phyloP scores from a whole-genome alignment of 2,329 filamentous ascomycete genomes.

The Chaetoscypha palmicola region DNA sequence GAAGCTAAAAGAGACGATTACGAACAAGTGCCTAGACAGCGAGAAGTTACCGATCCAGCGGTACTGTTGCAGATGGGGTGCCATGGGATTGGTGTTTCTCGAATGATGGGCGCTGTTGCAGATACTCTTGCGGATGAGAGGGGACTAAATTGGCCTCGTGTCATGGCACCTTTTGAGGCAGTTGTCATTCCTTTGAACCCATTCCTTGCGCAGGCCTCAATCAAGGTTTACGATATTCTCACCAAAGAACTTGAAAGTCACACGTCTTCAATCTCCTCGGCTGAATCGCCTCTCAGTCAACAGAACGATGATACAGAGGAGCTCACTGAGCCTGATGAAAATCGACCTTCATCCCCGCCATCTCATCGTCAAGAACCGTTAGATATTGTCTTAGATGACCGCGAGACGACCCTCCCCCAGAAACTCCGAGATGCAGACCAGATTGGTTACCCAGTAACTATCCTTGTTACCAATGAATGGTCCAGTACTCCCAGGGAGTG shows the following conservation, averaged over 20 bases:
- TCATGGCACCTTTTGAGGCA: conserved; percentile 77
- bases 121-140: conserved; percentile 63
- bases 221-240: conserved; percentile 58
- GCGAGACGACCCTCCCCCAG: conserved; percentile 60
- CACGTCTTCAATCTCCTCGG: too few species aligned
- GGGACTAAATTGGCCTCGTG: conserved; percentile 82
- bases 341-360: too few species aligned
- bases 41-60: conserved; percentile 8
- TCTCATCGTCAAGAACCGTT: conserved; percentile 29
- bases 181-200: conserved; percentile 52
- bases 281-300: too few species aligned
- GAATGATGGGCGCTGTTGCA: conserved; percentile 81
- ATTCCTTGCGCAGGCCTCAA: conserved; percentile 37
- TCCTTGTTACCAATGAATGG: conserved; percentile 73
- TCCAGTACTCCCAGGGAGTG: conserved; percentile 24
- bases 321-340: too few species aligned
- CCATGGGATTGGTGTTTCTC: conserved; percentile 88
- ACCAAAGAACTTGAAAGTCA: too few species aligned
- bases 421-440: conserved; percentile 87
- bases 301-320: too few species aligned
- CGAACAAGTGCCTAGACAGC: not conserved
- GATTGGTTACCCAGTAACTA: conserved; percentile 77
- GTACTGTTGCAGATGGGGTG: conserved; percentile 86
- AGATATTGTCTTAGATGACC: conserved; percentile 71
- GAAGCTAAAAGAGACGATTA: conserved; percentile 8